Base-by-base conservation (phyloP, 768 basidiomycete species). In the Suillus fuscotomentosus region DNA sequence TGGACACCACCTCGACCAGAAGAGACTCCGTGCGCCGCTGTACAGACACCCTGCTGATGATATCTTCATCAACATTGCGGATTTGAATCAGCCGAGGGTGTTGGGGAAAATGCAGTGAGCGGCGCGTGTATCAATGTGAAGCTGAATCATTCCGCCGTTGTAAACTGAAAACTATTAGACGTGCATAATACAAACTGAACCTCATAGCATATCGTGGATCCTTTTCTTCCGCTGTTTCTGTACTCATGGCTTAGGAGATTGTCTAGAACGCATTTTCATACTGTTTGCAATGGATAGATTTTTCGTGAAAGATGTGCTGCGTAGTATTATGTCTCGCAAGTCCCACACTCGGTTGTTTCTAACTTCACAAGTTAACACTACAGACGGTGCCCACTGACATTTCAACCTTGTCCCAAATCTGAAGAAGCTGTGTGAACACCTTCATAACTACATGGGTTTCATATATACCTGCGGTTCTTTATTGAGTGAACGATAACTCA, bases 21-120 rank as follows among this genome's bases (percentile, higher is more conserved):
- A 95, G 85, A 86, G 95, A 70, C 87, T 97, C 74, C 88, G 90
- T 66, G 94, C 94, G 43, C 93, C 94, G 51, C 83, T 98, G 61
- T 97, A 98, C 87, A 89, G 95, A 69, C 94, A 93, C 80, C 95
- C 95, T 67, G 92, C 94, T 3, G 95, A 95, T 77, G 94, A 95
- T 74, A 95, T 96, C 81, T 95, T 94, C 79, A 95, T 96, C 84
- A 91, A 94, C 79, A 93, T 94, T 88, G 89, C 91, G 27, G 91
- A 94, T 71, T 78, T 94, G 48, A 82, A 85, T 67, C 92, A 94
- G 75, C 92, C 92, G 53, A 48, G 92, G 69, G 91, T 94, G 68
- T 77, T 94, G 67, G 90, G 82, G 36, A 78, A 76, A 66, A 65
- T 79, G 60, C 65, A 64, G 65, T 59, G 51, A 50, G 14, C 24